Conservation (phyloP, 345 rosid species). For the Moringa oleifera region DNA sequence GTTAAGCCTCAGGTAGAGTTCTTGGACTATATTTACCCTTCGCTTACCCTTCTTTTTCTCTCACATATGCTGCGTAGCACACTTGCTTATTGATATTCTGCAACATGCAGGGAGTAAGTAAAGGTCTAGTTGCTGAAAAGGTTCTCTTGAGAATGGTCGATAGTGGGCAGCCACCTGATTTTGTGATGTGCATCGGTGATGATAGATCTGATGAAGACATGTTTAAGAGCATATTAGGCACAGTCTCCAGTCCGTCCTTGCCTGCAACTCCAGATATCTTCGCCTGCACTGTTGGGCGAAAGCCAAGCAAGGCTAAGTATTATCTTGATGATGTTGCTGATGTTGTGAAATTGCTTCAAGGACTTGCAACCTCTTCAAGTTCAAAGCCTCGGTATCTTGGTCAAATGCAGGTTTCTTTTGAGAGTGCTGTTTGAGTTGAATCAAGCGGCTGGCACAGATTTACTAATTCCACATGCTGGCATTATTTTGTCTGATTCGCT, state of each 20-base stretch:
- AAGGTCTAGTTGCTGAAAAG: conserved; percentile 73
- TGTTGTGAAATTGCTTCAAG: conserved; percentile 62
- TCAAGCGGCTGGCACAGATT: background rate
- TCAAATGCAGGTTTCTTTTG: conserved; percentile 44
- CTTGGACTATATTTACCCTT: background rate
- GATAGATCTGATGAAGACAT: conserved; percentile 93
- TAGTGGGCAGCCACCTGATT: conserved; percentile 54
- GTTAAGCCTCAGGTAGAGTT: conserved; percentile 78
- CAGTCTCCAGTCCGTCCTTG: conserved; percentile 42
- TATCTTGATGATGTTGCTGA: conserved; percentile 63
- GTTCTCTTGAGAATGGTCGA: conserved; percentile 50
- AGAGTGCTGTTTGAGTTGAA: conserved; percentile 42
- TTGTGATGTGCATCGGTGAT: conserved; percentile 84
- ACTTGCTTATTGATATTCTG: background rate
- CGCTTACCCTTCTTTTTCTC: background rate
- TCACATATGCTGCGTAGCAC: background rate
- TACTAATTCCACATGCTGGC: background rate
- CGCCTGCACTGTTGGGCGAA: conserved; percentile 83
- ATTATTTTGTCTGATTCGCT: conserved; percentile 1
- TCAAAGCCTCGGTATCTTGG: conserved; percentile 35
- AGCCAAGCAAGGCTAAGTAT: conserved; percentile 90
- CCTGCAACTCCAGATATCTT: conserved; percentile 66
- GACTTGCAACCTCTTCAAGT: conserved; percentile 52
- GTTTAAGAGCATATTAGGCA: conserved; percentile 70
- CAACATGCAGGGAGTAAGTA: conserved; percentile 66